Percentiles rank a stretch among this genome's conserved stretches.
These are phyloP conservation scores for Ophiognomonia clavigignenti-juglandacearum DNA, from an alignment of 2,329 filamentous ascomycete species.

Conservation along the genomic window DNA sequence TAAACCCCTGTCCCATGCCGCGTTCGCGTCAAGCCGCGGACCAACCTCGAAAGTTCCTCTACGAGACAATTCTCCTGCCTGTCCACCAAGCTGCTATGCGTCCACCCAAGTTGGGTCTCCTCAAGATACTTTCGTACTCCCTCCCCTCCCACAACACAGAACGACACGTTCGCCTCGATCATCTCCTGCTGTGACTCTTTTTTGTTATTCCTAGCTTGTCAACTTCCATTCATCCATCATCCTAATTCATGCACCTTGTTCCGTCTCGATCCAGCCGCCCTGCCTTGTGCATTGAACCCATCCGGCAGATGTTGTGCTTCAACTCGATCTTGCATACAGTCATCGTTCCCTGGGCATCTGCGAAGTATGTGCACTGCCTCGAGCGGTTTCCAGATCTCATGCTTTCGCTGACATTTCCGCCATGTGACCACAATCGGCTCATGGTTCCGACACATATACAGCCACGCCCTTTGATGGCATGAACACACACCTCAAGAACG, in stretches of 20 bases:
- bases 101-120: too few relatives aligned
- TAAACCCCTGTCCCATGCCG: slow-evolving; percentile 20
- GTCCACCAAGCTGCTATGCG: too few relatives aligned
- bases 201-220: neutral
- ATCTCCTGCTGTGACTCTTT: slow-evolving; percentile 8
- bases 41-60: too few relatives aligned
- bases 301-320: neutral
- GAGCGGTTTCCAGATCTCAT: neutral
- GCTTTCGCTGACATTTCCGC: too few relatives aligned
- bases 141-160: neutral
- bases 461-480: too few relatives aligned
- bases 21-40: slow-evolving; percentile 17
- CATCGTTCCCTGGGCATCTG: neutral
- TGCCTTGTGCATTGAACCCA: neutral
- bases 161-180: slow-evolving; percentile 9
- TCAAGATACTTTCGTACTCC: slow-evolving; percentile 3
- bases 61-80: too few relatives aligned
- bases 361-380: too few relatives aligned
- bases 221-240: neutral
- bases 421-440: too few relatives aligned
- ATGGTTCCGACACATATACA: too few relatives aligned
- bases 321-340: neutral
- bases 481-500: too few relatives aligned
- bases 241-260: neutral
- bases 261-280: too few relatives aligned